Base-by-base conservation (phyloP, 2,329 filamentous ascomycete species). In the Cordyceps cateniannulata region DNA sequence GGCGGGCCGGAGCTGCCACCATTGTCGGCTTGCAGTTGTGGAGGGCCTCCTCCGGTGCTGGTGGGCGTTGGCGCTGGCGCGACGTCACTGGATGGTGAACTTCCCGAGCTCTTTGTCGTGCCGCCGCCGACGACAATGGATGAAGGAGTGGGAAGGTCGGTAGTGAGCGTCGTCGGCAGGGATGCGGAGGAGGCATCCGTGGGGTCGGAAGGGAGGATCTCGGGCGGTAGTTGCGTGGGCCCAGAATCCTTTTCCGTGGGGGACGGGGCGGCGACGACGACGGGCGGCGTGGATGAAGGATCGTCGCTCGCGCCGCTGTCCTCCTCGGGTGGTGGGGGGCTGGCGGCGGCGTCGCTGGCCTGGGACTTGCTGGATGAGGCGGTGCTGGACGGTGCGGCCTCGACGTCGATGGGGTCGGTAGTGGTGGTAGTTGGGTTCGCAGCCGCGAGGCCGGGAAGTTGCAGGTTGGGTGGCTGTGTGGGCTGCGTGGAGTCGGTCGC, bases 1-100 rank as follows among this genome's bases (percentile, higher is more conserved):
- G 69, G 55, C 12, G 65, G 64, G 7, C 48, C 62, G 18, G 64
- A 59, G 20, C 52, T 45, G 10, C 20, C 27, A 35, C 16, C 27
- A 20, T 32, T n/a, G 25, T 27, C n/a, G n/a, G n/a, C 29, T 18
- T 59, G 56, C 35, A 60, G 51, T 35, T 45, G 29, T 5, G 54
- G 12, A 22, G 53, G 47, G 35, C 20, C 12, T 5, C 24, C 27
- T 14, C 14, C 22, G 32, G 10, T 48, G 22, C 29, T 29, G n/a
- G 29, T 49, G 22, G 12, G 24, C 18, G 49, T 25, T 9, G 25
- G n/a, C 16, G 58, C 12, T 5, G 16, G 18, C 18, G 47, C 20
- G 18, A 24, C 7, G 22, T 9, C 32, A 7, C 22, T 52, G 3
- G 48, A 32, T 35, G 24, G 7, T 8, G n/a, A n/a, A 4, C 9